phyloP scores from a whole-genome alignment of 2,329 filamentous ascomycete genomes.

The Microsporum canis region DNA sequence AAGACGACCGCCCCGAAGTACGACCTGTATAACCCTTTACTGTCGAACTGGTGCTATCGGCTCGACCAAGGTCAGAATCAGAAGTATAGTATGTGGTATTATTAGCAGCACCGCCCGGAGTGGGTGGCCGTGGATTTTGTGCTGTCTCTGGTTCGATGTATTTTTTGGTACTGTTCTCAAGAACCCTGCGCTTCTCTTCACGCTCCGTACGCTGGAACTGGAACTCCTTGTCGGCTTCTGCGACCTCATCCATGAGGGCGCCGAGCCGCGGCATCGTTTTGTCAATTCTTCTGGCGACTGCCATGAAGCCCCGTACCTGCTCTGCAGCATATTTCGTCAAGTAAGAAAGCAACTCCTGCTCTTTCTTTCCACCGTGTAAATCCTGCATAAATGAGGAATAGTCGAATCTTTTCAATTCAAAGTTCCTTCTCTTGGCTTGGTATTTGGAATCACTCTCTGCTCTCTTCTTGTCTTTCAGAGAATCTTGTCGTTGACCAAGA shows the following conservation, averaged over 20 bases:
- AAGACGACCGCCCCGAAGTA: constrained; percentile 36
- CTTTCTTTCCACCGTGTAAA: constrained; percentile 95
- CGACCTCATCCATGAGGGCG: constrained; percentile 77
- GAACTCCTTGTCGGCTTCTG: constrained; percentile 89
- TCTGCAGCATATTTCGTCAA: constrained; percentile 87
- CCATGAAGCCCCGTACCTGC: constrained; percentile 72
- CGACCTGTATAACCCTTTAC: constrained; percentile 42
- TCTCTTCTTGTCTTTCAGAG: constrained; percentile 93
- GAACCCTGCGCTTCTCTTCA: constrained; percentile 78
- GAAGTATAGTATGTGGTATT: constrained; percentile 42
- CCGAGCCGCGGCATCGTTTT: constrained; percentile 78
- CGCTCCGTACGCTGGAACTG: constrained; percentile 89
- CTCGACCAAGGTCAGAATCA: constrained; percentile 59
- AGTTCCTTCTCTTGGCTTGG: constrained; percentile 82
- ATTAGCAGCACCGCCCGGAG: constrained; percentile 24
- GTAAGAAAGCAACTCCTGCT: constrained; percentile 90
- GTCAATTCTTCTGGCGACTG: constrained; percentile 77
- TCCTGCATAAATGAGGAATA: constrained; percentile 99
- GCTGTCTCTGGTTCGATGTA: constrained; percentile 59
- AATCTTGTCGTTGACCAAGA: constrained; percentile 90
- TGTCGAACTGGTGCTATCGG: constrained; percentile 63
- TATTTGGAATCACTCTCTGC: constrained; percentile 94
- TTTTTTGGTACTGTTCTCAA: constrained; percentile 75
- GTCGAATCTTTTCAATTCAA: constrained; percentile 95
- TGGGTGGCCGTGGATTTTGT: constrained; percentile 28